Evolutionary conservation across 768 basidiomycete species (phyloP).

Genomic region (Cystobasidium ongulense): DNA sequence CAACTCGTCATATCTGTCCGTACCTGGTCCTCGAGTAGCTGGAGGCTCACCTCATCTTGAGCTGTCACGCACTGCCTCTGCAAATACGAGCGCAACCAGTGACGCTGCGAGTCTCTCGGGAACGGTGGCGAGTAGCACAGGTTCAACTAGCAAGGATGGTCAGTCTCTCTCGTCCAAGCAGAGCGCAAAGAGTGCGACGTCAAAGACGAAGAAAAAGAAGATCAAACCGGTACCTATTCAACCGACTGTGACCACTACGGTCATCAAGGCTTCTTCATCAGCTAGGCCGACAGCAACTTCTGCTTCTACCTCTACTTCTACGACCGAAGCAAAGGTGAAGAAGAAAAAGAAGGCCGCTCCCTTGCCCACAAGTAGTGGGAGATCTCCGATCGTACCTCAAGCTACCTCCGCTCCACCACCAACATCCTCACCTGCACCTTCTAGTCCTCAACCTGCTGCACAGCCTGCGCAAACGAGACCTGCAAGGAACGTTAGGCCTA

Average conservation of each 20-base stretch:
- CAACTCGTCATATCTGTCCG: not conserved
- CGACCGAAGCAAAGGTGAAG: not conserved
- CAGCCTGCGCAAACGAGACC: not conserved
- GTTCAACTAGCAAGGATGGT: not conserved
- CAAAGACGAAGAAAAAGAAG: not conserved
- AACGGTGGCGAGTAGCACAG: not conserved
- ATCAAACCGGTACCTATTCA: not conserved
- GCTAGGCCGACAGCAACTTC: not conserved
- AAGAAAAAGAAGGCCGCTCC: conserved; percentile 2
- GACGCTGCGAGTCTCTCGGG: not conserved
- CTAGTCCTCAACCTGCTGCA: not conserved
- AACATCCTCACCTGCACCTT: not conserved
- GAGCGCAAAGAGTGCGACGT: not conserved
- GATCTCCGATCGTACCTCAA: not conserved
- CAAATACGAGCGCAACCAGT: not conserved
- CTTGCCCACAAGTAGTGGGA: not conserved
- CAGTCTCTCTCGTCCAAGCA: not conserved
- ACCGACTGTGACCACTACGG: not conserved
- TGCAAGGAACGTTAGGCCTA: not conserved
- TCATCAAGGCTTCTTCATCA: not conserved
- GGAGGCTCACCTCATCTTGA: not conserved
- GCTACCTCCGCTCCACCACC: not conserved
- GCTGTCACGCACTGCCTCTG: not conserved
- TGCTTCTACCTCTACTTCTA: not conserved
- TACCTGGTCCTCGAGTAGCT: not conserved